Percentiles rank a stretch among this genome's conserved stretches.
Evolutionary conservation across 2,329 filamentous ascomycete species (phyloP).

Genomic region (Ophiosphaerella narmari): DNA sequence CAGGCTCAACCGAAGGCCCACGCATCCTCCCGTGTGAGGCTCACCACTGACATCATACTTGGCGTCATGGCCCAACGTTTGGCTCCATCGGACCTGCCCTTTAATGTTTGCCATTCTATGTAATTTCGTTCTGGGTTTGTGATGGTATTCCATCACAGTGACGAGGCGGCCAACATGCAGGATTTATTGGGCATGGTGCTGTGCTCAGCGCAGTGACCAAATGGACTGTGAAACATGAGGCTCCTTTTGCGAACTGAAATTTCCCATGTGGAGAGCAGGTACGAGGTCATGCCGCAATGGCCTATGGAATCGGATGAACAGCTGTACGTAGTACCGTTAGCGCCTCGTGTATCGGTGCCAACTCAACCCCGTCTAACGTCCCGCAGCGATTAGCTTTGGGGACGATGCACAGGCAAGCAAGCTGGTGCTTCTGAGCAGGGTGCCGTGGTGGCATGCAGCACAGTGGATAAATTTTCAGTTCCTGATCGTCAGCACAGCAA

Average conservation of each 20-base stretch:
- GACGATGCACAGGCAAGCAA: not conserved
- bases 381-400: conserved; percentile 1
- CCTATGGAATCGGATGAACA: too few relatives aligned
- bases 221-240: too few relatives aligned
- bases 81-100: conserved; percentile 1
- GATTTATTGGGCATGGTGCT: not conserved
- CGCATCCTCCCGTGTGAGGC: conserved; percentile 11
- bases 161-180: not conserved
- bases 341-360: not conserved
- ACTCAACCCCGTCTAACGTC: conserved; percentile 4
- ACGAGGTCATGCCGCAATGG: too few relatives aligned
- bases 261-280: too few relatives aligned
- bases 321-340: not conserved
- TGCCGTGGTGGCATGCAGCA: not conserved
- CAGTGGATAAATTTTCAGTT: not conserved
- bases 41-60: conserved; percentile 20
- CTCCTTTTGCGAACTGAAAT: too few relatives aligned
- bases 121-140: not conserved
- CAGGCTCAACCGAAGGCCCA: conserved; percentile 9
- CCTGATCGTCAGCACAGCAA: conserved; percentile 5
- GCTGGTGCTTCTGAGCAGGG: not conserved
- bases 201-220: not conserved
- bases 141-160: not conserved
- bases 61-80: conserved; percentile 11
- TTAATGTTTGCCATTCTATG: not conserved